phyloP scores from a whole-genome alignment of 345 rosid species.

The Angophora floribunda region DNA sequence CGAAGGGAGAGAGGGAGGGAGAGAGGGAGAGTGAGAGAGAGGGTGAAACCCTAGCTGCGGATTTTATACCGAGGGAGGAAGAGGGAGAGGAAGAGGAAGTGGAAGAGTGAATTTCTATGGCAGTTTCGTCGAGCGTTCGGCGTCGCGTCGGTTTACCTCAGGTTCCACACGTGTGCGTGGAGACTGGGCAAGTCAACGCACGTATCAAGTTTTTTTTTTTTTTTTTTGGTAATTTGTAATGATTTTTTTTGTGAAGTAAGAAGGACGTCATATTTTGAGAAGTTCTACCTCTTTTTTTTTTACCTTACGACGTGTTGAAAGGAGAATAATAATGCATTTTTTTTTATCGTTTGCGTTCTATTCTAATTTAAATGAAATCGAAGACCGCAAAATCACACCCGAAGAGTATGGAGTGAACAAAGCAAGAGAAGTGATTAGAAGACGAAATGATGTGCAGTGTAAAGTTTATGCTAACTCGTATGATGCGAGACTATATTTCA shows the following conservation, averaged over 20 bases:
- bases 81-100: neutral
- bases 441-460: neutral
- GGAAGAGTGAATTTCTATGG: neutral
- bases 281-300: neutral
- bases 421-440: too few species aligned
- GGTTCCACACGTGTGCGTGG: neutral
- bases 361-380: neutral
- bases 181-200: neutral
- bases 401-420: neutral
- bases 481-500: neutral
- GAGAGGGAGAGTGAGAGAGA: neutral
- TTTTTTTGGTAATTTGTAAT: too few species aligned
- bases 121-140: neutral
- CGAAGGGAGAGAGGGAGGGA: neutral
- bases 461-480: neutral
- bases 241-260: neutral
- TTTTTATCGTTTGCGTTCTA: neutral
- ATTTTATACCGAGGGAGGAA: neutral
- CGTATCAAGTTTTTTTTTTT: neutral
- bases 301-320: neutral
- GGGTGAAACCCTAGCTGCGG: neutral
- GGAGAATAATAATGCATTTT: neutral
- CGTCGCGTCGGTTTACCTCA: neutral
- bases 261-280: neutral
- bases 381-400: rapidly evolving